phyloP scores from a whole-genome alignment of 495 filamentous ascomycete species.

The Podospora pseudocomata region DNA sequence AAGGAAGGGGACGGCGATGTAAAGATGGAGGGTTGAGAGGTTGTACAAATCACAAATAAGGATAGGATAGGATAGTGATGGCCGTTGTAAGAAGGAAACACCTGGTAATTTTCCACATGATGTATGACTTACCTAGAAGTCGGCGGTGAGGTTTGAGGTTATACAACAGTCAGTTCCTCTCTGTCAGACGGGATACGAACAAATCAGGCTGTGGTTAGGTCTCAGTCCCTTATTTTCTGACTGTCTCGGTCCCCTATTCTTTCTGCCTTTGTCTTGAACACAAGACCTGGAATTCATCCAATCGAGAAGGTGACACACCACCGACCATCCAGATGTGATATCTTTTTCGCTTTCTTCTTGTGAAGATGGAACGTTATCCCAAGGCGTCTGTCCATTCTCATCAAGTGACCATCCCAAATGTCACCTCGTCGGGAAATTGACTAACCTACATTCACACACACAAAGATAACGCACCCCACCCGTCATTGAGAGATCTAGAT shows the following conservation, averaged over 20 bases:
- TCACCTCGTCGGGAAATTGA: neutral
- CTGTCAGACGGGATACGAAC: neutral
- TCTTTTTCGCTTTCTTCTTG: neutral
- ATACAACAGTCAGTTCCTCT: neutral
- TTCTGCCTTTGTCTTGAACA: too few relatives aligned
- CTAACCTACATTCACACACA: neutral
- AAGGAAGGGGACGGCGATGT: slow-evolving; percentile 35
- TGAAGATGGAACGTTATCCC: neutral
- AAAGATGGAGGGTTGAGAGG: slow-evolving; percentile 46
- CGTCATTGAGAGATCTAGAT: neutral
- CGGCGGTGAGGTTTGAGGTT: neutral
- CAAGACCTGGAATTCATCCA: neutral
- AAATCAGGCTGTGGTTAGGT: neutral
- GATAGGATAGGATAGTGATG: too few relatives aligned
- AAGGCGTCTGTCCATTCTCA: neutral
- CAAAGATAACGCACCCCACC: neutral
- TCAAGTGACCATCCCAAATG: neutral
- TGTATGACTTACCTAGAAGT: neutral
- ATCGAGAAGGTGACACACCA: neutral
- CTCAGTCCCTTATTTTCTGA: neutral
- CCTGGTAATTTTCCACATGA: neutral
- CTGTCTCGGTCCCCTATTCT: neutral
- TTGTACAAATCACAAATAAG: neutral
- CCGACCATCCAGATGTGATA: neutral
- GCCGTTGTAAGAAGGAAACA: neutral